phyloP scores from a whole-genome alignment of 139 green algal species.

The Tetradesmus obliquus region DNA sequence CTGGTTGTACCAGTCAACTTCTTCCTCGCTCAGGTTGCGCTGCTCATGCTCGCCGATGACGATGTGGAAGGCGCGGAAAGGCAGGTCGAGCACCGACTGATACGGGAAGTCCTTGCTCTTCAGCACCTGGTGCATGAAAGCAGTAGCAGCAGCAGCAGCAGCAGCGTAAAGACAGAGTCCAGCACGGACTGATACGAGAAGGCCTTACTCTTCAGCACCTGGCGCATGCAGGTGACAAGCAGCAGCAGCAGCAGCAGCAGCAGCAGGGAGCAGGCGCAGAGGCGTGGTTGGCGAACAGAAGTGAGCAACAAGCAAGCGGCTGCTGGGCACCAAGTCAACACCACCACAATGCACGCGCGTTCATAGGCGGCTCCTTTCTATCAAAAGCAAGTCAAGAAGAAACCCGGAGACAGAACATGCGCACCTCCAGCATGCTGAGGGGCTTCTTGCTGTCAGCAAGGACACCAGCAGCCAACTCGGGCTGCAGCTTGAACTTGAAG shows the following conservation, averaged over 20 bases:
- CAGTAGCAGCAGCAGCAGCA: not conserved
- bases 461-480: not conserved
- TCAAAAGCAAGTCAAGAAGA: not conserved
- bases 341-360: no score
- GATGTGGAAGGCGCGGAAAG: not conserved
- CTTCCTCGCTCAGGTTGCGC: not conserved
- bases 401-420: not conserved
- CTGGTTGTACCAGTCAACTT: not conserved
- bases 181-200: not conserved
- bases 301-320: no score
- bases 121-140: not conserved
- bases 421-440: not conserved
- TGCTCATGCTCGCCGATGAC: not conserved
- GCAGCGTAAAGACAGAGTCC: not conserved
- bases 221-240: not conserved
- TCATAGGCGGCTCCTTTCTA: no score
- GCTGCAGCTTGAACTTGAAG: constrained; percentile 38
- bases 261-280: no score
- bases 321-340: no score
- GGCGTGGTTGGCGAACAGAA: no score
- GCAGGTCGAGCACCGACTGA: not conserved
- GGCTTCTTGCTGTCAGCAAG: not conserved
- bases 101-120: not conserved
- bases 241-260: not conserved
- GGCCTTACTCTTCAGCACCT: no score